Evolutionary conservation across 148 eudicot species (phyloP).

Genomic region (Silene uniflora): DNA sequence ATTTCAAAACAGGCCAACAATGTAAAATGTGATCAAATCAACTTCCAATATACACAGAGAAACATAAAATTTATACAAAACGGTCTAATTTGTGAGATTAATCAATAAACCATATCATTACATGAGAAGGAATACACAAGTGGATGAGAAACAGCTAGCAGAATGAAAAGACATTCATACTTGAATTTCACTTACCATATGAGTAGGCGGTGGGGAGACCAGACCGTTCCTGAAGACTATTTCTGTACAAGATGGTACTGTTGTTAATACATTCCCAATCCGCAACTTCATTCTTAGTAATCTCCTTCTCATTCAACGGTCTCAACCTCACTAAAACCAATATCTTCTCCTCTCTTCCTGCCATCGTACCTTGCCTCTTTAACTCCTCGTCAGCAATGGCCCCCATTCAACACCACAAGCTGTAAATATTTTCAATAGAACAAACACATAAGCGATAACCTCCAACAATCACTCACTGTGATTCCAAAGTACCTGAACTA

Average conservation of each 20-base stretch:
- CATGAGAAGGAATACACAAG: too few relatives aligned
- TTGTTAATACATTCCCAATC: constrained; percentile 98
- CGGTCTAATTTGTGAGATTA: too few relatives aligned
- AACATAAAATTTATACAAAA: too few relatives aligned
- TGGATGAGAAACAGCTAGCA: not conserved
- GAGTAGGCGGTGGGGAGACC: constrained; percentile 86
- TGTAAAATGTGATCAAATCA: not conserved
- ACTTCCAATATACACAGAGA: not conserved
- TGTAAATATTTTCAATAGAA: constrained; percentile 8
- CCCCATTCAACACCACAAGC: constrained; percentile 47
- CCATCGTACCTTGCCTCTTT: constrained; percentile 45
- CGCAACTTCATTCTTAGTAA: constrained; percentile 60
- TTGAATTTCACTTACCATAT: constrained; percentile 51
- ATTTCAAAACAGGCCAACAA: not conserved
- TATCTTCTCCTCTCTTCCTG: constrained; percentile 75
- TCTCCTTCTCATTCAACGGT: constrained; percentile 84
- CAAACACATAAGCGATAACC: constrained; percentile 18
- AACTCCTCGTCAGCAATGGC: constrained; percentile 61
- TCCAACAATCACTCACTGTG: constrained; percentile 20
- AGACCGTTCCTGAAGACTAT: constrained; percentile 94
- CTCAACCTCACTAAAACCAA: constrained; percentile 88
- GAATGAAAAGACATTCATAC: not conserved
- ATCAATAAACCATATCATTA: too few relatives aligned
- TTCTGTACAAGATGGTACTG: constrained; percentile 71
- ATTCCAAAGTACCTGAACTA: constrained; percentile 19